A percentile compares a stretch with the other conserved stretches of the same genome.
Conservation (phyloP, 495 filamentous ascomycete species). For the Xylaria nigripes region DNA sequence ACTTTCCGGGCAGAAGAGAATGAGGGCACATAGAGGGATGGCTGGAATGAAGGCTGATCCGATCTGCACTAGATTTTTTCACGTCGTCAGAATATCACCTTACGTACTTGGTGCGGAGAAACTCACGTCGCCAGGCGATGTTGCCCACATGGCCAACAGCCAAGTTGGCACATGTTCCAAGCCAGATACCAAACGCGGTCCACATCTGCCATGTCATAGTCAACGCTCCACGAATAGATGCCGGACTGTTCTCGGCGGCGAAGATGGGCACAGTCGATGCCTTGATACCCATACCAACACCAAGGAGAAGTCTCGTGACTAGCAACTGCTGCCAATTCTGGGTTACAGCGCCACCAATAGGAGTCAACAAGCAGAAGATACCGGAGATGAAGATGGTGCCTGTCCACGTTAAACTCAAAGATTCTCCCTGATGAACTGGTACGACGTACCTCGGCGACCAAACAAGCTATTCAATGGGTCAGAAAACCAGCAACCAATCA, state of each 20-base stretch:
- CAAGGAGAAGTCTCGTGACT: slow-evolving; percentile 48
- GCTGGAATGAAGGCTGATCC: slow-evolving; percentile 66
- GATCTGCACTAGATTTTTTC: slow-evolving; percentile 39
- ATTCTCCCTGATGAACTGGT: not conserved
- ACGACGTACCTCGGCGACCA: slow-evolving; percentile 46
- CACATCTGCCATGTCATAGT: slow-evolving; percentile 59
- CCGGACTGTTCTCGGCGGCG: slow-evolving; percentile 54
- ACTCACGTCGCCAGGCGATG: slow-evolving; percentile 48
- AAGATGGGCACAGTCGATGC: slow-evolving; percentile 56
- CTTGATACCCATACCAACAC: slow-evolving; percentile 60
- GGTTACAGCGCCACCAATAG: slow-evolving; percentile 47
- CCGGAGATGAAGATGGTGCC: slow-evolving; percentile 52
- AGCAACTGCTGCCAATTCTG: slow-evolving; percentile 55
- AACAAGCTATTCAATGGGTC: slow-evolving; percentile 49
- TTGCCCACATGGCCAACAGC: slow-evolving; percentile 46
- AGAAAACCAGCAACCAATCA: slow-evolving; percentile 53
- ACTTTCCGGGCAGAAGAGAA: slow-evolving; percentile 61
- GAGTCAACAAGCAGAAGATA: slow-evolving; percentile 51
- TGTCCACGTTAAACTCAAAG: slow-evolving; percentile 8
- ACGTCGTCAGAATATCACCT: not conserved
- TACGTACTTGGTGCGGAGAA: not conserved
- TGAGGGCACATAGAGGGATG: slow-evolving; percentile 51
- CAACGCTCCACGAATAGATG: slow-evolving; percentile 52
- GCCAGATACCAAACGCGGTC: slow-evolving; percentile 52
- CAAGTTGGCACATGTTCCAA: slow-evolving; percentile 54